Evolutionary conservation across 345 rosid species (phyloP), one percentile per base, ranked within the genome.

Genomic region (Aurinia saxatilis): DNA sequence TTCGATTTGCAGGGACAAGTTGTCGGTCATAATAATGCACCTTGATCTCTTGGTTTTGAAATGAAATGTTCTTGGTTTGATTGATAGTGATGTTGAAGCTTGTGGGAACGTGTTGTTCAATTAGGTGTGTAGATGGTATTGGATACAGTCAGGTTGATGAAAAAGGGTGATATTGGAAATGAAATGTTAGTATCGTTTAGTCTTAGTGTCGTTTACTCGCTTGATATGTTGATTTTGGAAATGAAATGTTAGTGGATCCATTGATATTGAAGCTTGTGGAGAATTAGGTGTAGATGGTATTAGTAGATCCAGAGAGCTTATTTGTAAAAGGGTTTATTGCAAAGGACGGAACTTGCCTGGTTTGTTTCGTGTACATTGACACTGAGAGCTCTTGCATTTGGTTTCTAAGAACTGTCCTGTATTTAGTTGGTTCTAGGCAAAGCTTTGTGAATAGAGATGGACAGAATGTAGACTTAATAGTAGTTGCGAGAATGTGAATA

Each of bases 1-100:
- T 38, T 67, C 48, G 14, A 30, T 49, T 41, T 71, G 50, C 70
- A 63, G 64, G 70, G 57, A 64, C 75, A 71, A 63, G 65, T 64
- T 64, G 65, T n/a, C n/a, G n/a, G n/a, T 64, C 56, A 34, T 57
- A 63, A 57, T 71, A 71, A 64, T 57, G 16, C 7, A 23, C 60
- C 33, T 49, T 29, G 30, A 13, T 61, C 57, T 34, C 3, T 60
- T 60, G n/a, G 7, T 59, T 59, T 59, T 55, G 47, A 7, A 36
- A 18, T 57, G 42, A 33, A 33, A 5, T 49, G 3, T 48, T n/a
- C n/a, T n/a, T n/a, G n/a, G n/a, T n/a, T n/a, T n/a, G n/a, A n/a
- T n/a, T 67, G 73, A 17, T 41, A n/a, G n/a, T n/a, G n/a, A n/a
- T n/a, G 1, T 50, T 51, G 60, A 12, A 58, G 5, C 37, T 40